Evolutionary conservation across 768 basidiomycete species (phyloP).

Genomic region (Amanita pseudoporphyria): DNA sequence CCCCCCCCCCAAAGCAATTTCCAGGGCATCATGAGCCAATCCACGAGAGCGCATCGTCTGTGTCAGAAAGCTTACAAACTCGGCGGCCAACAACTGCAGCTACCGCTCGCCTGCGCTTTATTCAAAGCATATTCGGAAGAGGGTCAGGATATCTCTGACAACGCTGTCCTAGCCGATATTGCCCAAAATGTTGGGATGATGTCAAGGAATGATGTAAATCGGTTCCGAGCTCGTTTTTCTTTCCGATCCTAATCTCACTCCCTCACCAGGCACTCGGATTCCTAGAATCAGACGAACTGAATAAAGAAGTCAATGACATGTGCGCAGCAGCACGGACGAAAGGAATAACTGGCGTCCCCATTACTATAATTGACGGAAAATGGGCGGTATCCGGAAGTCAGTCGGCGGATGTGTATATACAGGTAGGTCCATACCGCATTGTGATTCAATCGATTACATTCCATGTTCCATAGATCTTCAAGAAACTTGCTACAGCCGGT

Average conservation of each 20-base stretch:
- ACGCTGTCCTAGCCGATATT: slow-evolving; percentile 45
- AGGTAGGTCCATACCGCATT: slow-evolving; percentile 30
- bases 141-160: slow-evolving; percentile 51
- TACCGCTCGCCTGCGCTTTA: slow-evolving; percentile 42
- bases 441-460: neutral
- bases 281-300: slow-evolving; percentile 54
- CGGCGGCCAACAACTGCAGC: slow-evolving; percentile 53
- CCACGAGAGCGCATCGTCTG: slow-evolving; percentile 64
- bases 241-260: neutral
- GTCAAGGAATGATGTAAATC: slow-evolving; percentile 47
- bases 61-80: slow-evolving; percentile 56
- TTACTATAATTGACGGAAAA: slow-evolving; percentile 69
- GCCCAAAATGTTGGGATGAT: slow-evolving; percentile 50
- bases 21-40: slow-evolving; percentile 52
- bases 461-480: slow-evolving; percentile 27
- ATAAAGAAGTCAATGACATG: slow-evolving; percentile 53
- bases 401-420: slow-evolving; percentile 57
- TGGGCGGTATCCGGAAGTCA: slow-evolving; percentile 75
- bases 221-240: neutral
- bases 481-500: slow-evolving; percentile 37
- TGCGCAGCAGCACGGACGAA: slow-evolving; percentile 51
- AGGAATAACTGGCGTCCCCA: slow-evolving; percentile 72
- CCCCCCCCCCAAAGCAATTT: slow-evolving; percentile 42
- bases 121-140: slow-evolving; percentile 64
- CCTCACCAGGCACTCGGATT: slow-evolving; percentile 47